Percentiles rank a stretch among this genome's conserved stretches.
These are phyloP conservation scores for Rosellinia necatrix DNA, from an alignment of 2,329 filamentous ascomycete genomes.

Conservation along the genomic window DNA sequence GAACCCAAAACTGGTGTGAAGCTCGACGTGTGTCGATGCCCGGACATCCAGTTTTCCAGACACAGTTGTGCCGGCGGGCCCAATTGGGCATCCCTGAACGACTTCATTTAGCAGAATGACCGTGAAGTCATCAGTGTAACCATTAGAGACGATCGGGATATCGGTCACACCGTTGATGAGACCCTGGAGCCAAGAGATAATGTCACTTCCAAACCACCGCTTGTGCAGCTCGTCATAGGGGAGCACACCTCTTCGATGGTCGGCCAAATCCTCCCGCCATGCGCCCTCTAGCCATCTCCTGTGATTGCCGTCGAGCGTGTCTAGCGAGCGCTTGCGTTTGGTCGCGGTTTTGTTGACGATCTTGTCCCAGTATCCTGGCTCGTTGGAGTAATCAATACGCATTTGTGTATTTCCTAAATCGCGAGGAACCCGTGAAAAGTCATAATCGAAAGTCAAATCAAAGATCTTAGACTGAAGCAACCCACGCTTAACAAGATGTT, in stretches of 20 bases:
- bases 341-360: constrained; percentile 37
- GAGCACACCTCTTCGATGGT: constrained; percentile 35
- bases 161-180: constrained; percentile 35
- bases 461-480: constrained; percentile 31
- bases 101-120: not conserved
- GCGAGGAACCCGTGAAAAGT: constrained; percentile 42
- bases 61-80: not conserved
- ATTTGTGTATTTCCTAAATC: constrained; percentile 41
- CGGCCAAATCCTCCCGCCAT: constrained; percentile 44
- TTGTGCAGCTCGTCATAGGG: constrained; percentile 40
- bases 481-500: constrained; percentile 29
- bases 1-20: constrained; percentile 25
- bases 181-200: constrained; percentile 18
- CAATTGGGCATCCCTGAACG: not conserved
- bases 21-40: constrained; percentile 30
- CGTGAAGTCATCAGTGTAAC: not conserved
- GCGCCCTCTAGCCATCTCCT: constrained; percentile 46
- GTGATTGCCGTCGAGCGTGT: constrained; percentile 38
- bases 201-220: constrained; percentile 35
- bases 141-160: constrained; percentile 13
- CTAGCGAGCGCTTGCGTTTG: constrained; percentile 39
- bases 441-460: constrained; percentile 48
- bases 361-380: constrained; percentile 44
- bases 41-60: constrained; percentile 22
- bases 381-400: constrained; percentile 48